A percentile compares a stretch with the other conserved stretches of the same genome.
phyloP scores from a whole-genome alignment of 1,284 basidiomycete genomes.

The Ganoderma multipileum region DNA sequence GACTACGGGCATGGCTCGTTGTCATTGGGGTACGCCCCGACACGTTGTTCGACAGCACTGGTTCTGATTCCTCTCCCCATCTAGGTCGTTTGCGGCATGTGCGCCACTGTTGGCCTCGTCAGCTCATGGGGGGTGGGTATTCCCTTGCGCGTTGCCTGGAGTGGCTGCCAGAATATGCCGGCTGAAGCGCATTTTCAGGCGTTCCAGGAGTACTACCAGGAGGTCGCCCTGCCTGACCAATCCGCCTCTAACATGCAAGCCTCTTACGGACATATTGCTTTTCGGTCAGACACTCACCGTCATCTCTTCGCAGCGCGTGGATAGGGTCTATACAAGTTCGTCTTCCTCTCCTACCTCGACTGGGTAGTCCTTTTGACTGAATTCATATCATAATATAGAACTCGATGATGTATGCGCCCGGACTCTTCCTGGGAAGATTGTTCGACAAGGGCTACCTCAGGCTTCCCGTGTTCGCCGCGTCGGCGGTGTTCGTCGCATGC shows the following conservation, averaged over 20 bases:
- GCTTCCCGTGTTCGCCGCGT: conserved; percentile 41
- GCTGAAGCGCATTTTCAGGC: background rate
- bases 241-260: background rate
- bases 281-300: background rate
- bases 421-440: conserved; percentile 44
- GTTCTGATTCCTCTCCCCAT: background rate
- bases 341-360: background rate
- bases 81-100: background rate
- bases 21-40: background rate
- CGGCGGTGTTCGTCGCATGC: conserved; percentile 45
- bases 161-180: background rate
- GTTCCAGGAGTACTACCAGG: conserved; percentile 2
- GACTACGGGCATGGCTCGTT: background rate
- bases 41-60: background rate
- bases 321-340: background rate
- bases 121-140: background rate
- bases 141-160: background rate
- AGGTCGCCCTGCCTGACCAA: background rate
- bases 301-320: background rate
- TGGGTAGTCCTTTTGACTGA: background rate
- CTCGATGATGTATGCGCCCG: background rate
- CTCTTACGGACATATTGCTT: background rate
- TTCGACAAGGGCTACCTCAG: conserved; percentile 59
- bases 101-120: background rate
- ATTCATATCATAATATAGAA: background rate